Evolutionary conservation across 257 asterid species (phyloP), one percentile per base, ranked within the genome.

Genomic region (Nicotiana tabacum): DNA sequence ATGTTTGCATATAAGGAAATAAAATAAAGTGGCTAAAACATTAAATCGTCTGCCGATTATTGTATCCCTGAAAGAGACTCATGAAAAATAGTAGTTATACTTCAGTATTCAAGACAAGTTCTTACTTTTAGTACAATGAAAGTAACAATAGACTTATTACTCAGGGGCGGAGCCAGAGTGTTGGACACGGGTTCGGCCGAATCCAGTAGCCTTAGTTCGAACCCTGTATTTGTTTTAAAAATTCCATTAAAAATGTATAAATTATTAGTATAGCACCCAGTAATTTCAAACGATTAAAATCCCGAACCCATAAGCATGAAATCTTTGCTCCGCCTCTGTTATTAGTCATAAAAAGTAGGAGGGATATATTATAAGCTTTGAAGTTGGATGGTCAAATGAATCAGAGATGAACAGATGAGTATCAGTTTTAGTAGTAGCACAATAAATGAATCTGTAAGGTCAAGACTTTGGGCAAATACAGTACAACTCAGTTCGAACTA

Each of bases 321-420:
- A 21, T 21, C 21, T 21, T 21, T 21, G 21, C 21, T 21, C 21
- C 21, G 21, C 21, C 21, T 21, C 0, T 21, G 21, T 21, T 21
- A 21, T 21, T 21, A 21, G 21, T 21, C 21, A 21, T 21, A 17
- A 57, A 57, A 58, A 58, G 27, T 7, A 58, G 65, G 65, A 58
- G 65, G 65, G 13, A 66, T 33, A 72, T 24, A 46, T 46, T 43
- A 46, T 72, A 72, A 24, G 4, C 35, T 46, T 72, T 72, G 79
- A 72, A 80, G 9, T 24, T 60, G 24, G 13, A 62, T 9, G 83
- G 70, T 64, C 79, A 84, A 84, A 62, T 62, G 62, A 70, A 67
- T 66, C 12, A 64, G 69, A 66, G 51, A 35, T n/a, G 87, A 66
- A 57, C 68, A 29, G 76, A 68, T 21, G 77, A 56, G 78, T 48